A percentile compares a stretch with the other conserved stretches of the same genome.
Evolutionary conservation across 1,139 yeast species (phyloP).

Genomic region (Maudiozyma humilis): DNA sequence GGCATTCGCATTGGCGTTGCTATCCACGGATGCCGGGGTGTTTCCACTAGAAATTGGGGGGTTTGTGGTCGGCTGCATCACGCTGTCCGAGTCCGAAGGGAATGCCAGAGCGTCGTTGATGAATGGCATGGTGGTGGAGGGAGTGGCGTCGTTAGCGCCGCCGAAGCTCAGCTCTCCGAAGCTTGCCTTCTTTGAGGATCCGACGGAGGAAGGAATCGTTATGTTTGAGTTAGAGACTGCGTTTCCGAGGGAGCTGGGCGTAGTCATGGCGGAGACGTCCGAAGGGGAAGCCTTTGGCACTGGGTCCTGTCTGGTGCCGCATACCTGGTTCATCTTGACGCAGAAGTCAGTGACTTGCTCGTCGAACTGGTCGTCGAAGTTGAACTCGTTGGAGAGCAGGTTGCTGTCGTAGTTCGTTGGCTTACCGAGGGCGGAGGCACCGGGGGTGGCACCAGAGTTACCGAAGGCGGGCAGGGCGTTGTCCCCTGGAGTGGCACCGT

Average conservation of each 20-base stretch:
- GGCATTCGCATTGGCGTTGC: background rate
- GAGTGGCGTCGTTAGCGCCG: constrained; percentile 1
- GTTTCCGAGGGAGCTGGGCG: background rate
- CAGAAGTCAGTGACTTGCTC: constrained; percentile 59
- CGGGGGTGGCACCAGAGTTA: background rate
- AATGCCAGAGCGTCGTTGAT: constrained; percentile 22
- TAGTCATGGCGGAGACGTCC: constrained; percentile 3
- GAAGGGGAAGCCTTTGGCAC: constrained; percentile 41
- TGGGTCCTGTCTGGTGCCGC: constrained; percentile 72
- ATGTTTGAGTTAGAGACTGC: constrained; percentile 1
- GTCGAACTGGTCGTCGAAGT: constrained; percentile 39
- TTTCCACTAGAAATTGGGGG: constrained; percentile 5
- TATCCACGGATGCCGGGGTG: constrained; percentile 1
- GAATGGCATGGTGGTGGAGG: constrained; percentile 13
- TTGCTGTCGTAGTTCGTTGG: constrained; percentile 12
- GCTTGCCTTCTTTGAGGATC: constrained; percentile 1
- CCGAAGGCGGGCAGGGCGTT: constrained; percentile 1
- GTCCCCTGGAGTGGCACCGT: background rate
- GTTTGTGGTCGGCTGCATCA: background rate
- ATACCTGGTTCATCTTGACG: constrained; percentile 63
- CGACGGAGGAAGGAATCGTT: constrained; percentile 1
- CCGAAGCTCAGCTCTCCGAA: constrained; percentile 5
- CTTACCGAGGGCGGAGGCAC: constrained; percentile 1
- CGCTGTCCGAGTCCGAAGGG: constrained; percentile 10
- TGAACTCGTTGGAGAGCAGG: constrained; percentile 25